These are phyloP conservation scores for Eragrostis curvula DNA, from an alignment of 176 grass and related monocot species.

Conservation along the genomic window DNA sequence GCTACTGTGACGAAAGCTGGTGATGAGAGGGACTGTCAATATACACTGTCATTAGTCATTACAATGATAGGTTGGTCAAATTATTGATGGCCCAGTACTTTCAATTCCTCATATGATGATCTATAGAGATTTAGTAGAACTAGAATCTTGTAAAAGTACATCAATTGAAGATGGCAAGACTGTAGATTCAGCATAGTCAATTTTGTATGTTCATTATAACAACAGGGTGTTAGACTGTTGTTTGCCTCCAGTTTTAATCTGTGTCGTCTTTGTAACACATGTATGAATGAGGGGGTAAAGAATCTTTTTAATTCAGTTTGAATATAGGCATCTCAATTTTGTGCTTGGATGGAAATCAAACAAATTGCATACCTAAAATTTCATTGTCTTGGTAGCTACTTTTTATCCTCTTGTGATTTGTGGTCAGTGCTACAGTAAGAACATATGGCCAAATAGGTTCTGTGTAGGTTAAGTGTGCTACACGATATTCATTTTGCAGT, in stretches of 20 bases:
- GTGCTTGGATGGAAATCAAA: not conserved
- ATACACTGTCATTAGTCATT: conserved; percentile 13
- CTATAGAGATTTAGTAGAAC: not conserved
- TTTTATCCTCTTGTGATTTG: not conserved
- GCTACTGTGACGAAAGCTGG: conserved; percentile 14
- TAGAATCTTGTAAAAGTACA: conserved; percentile 24
- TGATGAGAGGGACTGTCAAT: conserved; percentile 24
- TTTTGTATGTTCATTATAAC: conserved; percentile 18
- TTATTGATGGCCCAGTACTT: conserved; percentile 2
- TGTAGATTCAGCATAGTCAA: conserved; percentile 19
- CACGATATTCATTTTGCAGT: conserved; percentile 15
- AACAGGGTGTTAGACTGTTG: not conserved
- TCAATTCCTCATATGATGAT: conserved; percentile 6
- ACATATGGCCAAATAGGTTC: not conserved
- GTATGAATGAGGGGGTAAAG: conserved; percentile 10
- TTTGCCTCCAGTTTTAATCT: not conserved
- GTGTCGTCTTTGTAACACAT: conserved; percentile 21
- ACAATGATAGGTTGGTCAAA: conserved; percentile 36
- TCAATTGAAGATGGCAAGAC: not conserved
- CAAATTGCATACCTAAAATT: not conserved
- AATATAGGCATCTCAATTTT: not conserved
- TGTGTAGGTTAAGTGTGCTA: conserved; percentile 13
- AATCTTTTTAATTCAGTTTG: not conserved
- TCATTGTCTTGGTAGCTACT: conserved; percentile 5
- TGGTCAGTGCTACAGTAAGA: not conserved